Evolutionary conservation across 441 rosid genomes (phyloP), one percentile per base, ranked within the genome.

Genomic region (Erodium chrysanthum): DNA sequence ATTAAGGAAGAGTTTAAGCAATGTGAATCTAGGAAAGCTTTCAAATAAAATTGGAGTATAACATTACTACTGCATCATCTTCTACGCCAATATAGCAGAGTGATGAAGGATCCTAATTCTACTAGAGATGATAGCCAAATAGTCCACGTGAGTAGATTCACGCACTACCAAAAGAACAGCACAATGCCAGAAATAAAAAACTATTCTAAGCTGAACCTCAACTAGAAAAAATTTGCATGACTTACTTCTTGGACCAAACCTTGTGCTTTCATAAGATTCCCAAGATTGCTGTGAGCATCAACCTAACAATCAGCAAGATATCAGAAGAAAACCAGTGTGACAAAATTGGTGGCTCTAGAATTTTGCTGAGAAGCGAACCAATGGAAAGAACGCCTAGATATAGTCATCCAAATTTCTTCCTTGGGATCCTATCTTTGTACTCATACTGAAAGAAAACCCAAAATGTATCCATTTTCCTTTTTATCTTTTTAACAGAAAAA

Each of bases 211-310:
- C 9, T 60, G 33, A 60, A 11, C 64, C 33, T 60, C 61, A 20
- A n/a, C 50, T 27, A 73, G 11, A 65, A 48, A 48, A 25, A 37
- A 59, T 44, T 74, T 62, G 27, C 37, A 1, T 48, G 59, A 85
- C 96, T 90, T 88, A 95, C 99, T 78, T 92, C 97, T 81, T 90
- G 95, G 78, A 86, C 85, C 78, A 92, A 73, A 66, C 99, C 99
- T 73, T 95, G 98, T 5, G 91, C 89, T 81, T 95, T 91, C 97
- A 95, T 84, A 60, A 91, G 79, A 78, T 92, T 95, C 56, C 99
- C 99, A 42, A 95, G 90, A 66, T 92, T 91, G 80, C 97, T 87
- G 77, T 92, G 99, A 67, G 98, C 99, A 72, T 95, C 99, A 76
- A 95, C 99, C 99, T 95, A 69, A 20, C 70, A 73, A 68, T 65